Evolutionary conservation across 306 rosid genomes (phyloP).

Genomic region (Ziziphus jujuba): DNA sequence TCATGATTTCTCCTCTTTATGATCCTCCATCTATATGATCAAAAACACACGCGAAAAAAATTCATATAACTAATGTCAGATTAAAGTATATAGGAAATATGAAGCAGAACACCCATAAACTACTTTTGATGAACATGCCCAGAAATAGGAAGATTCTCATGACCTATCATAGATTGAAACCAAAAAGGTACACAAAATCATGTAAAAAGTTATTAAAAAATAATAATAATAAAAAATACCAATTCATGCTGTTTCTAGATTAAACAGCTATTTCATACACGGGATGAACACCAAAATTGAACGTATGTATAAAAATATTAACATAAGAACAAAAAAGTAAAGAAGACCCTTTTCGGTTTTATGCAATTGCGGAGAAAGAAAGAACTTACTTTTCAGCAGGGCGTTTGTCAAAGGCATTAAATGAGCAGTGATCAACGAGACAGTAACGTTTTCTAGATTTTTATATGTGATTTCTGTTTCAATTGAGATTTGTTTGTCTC

Average conservation of each 20-base stretch:
- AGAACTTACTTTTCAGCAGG: slow-evolving; percentile 23
- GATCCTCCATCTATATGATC: slow-evolving; percentile 57
- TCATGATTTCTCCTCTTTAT: slow-evolving; percentile 45
- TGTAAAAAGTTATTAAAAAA: no score
- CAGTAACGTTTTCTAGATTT: slow-evolving; percentile 21
- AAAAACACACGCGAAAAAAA: slow-evolving; percentile 8
- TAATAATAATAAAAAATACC: background rate
- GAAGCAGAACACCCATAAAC: no score
- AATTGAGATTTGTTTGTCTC: slow-evolving; percentile 35
- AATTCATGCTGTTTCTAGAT: background rate
- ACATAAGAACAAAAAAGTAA: background rate
- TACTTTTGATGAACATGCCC: background rate
- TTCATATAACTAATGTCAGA: slow-evolving; percentile 11
- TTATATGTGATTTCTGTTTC: slow-evolving; percentile 19
- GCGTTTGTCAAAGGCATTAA: slow-evolving; percentile 19
- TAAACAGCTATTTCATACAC: background rate
- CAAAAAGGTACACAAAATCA: background rate
- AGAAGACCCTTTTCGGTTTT: slow-evolving; percentile 5
- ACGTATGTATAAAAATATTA: background rate
- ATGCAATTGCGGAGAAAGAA: slow-evolving; percentile 13
- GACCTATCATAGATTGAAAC: slow-evolving; percentile 1
- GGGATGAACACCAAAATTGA: background rate
- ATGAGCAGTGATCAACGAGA: slow-evolving; percentile 26
- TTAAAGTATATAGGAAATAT: slow-evolving; percentile 4
- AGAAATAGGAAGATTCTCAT: slow-evolving; percentile 15